phyloP scores from a whole-genome alignment of 1,139 yeast species.

The Pichia sp. region DNA sequence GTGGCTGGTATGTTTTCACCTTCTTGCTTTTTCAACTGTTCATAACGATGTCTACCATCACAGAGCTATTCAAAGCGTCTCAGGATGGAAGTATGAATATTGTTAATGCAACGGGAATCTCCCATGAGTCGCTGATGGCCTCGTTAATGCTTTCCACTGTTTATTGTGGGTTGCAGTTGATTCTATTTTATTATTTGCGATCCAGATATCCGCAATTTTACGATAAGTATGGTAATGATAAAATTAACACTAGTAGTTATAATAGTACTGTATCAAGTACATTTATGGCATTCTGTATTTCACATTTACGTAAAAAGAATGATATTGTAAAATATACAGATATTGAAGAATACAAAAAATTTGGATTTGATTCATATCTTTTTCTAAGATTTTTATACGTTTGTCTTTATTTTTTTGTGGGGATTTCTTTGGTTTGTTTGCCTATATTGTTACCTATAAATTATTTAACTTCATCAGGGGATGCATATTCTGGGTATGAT shows the following conservation, averaged over 20 bases:
- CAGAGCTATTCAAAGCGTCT: slow-evolving; percentile 11
- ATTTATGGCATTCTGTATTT: neutral
- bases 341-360: slow-evolving; percentile 37
- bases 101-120: slow-evolving; percentile 29
- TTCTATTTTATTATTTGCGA: slow-evolving; percentile 47
- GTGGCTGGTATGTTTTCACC: neutral
- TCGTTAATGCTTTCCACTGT: slow-evolving; percentile 46
- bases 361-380: slow-evolving; percentile 63
- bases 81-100: slow-evolving; percentile 8
- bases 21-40: neutral
- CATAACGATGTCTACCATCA: neutral
- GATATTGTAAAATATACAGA: slow-evolving; percentile 27
- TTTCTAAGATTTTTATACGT: slow-evolving; percentile 50
- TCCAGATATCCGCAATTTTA: slow-evolving; percentile 43
- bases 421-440: slow-evolving; percentile 33
- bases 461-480: slow-evolving; percentile 11
- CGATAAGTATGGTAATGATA: slow-evolving; percentile 44
- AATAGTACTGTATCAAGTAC: neutral
- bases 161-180: slow-evolving; percentile 46
- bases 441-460: slow-evolving; percentile 51
- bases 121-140: slow-evolving; percentile 41
- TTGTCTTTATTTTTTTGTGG: slow-evolving; percentile 41
- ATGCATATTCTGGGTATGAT: slow-evolving; percentile 41
- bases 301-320: slow-evolving; percentile 21
- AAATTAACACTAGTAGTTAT: neutral